These are phyloP conservation scores for Graphilbum fragrans DNA, from an alignment of 2,329 filamentous ascomycete genomes.

Conservation along the genomic window DNA sequence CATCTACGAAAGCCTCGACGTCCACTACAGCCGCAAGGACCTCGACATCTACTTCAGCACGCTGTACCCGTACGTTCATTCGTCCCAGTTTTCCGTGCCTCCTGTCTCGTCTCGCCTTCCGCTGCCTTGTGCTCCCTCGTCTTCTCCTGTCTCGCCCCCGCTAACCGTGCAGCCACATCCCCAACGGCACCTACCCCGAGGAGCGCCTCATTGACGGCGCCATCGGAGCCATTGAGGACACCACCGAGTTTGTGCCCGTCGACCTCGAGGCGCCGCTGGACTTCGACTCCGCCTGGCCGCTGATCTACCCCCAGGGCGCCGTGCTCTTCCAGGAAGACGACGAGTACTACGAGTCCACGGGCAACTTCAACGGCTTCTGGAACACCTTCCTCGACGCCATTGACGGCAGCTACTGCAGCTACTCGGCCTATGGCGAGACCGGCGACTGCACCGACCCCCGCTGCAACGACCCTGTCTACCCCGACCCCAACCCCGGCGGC, in stretches of 20 bases:
- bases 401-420: slow-evolving; percentile 36
- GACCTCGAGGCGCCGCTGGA: slow-evolving; percentile 26
- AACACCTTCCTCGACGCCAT: slow-evolving; percentile 30
- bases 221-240: slow-evolving; percentile 10
- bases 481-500: slow-evolving; percentile 28
- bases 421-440: slow-evolving; percentile 29
- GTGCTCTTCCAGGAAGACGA: slow-evolving; percentile 30
- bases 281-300: slow-evolving; percentile 21
- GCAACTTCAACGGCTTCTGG: slow-evolving; percentile 3
- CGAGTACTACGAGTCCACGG: slow-evolving; percentile 19
- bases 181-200: slow-evolving; percentile 18
- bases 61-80: slow-evolving; percentile 8
- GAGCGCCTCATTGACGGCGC: slow-evolving; percentile 21
- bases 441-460: slow-evolving; percentile 23
- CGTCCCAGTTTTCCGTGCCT: too few species aligned
- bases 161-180: slow-evolving; percentile 16
- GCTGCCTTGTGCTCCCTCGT: too few species aligned
- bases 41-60: slow-evolving; percentile 12
- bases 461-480: slow-evolving; percentile 33
- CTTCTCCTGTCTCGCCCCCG: too few species aligned
- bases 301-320: slow-evolving; percentile 26
- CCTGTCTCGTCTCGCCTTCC: too few species aligned
- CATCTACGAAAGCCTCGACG: slow-evolving; percentile 11
- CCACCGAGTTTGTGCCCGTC: slow-evolving; percentile 9
- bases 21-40: slow-evolving; percentile 12